These are phyloP conservation scores for Xylaria sp. DNA, from an alignment of 2,329 filamentous ascomycete genomes.

Conservation along the genomic window DNA sequence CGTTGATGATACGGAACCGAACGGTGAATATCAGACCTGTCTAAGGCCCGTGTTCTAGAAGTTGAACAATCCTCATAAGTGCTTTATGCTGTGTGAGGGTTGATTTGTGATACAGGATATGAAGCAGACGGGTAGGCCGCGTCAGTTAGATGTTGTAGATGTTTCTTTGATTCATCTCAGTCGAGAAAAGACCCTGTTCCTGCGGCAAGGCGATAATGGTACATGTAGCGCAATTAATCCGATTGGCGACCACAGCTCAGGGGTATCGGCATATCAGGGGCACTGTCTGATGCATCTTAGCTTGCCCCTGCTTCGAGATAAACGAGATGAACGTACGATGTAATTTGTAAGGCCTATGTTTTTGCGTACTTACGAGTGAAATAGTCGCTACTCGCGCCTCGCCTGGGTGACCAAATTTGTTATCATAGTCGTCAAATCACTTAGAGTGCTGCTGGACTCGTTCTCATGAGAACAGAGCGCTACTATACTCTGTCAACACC, in stretches of 20 bases:
- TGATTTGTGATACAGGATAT: not conserved
- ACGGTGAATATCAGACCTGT: not conserved
- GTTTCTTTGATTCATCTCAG: not conserved
- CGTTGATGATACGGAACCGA: not conserved
- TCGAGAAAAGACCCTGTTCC: not conserved
- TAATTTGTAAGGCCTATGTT: too few relatives aligned
- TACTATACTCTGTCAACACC: too few relatives aligned
- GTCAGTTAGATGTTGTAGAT: not conserved
- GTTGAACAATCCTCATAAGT: not conserved
- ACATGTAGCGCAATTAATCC: not conserved
- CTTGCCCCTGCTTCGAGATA: not conserved
- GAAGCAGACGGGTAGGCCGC: not conserved
- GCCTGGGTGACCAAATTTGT: too few relatives aligned
- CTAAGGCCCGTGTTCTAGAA: not conserved
- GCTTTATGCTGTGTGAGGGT: not conserved
- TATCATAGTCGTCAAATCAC: too few relatives aligned
- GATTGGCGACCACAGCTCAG: not conserved
- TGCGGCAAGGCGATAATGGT: not conserved
- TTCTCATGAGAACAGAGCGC: too few relatives aligned
- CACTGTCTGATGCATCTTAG: not conserved
- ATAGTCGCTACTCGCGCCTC: too few relatives aligned
- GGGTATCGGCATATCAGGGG: not conserved
- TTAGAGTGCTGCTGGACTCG: too few relatives aligned
- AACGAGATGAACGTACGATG: not conserved
- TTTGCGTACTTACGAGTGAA: too few relatives aligned